These are phyloP conservation scores for Suillus brevipes DNA, from an alignment of 768 basidiomycete species.

Conservation along the genomic window DNA sequence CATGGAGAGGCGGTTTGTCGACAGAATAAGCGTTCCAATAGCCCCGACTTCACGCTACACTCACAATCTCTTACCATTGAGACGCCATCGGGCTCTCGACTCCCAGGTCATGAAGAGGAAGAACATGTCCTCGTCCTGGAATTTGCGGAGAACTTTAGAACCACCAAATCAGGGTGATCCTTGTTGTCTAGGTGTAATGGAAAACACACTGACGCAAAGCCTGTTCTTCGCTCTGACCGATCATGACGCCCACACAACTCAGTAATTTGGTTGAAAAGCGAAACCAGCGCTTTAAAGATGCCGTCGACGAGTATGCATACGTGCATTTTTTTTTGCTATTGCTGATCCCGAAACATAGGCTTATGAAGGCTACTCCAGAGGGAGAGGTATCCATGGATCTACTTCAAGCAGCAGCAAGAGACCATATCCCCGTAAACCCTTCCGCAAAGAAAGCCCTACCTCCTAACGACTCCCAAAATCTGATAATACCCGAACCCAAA, in stretches of 20 bases:
- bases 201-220: constrained; percentile 6
- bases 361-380: constrained; percentile 52
- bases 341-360: constrained; percentile 36
- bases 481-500: constrained; percentile 40
- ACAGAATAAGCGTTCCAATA: constrained; percentile 30
- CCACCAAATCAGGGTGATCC: constrained; percentile 28
- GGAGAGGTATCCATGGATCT: constrained; percentile 62
- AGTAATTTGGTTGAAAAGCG: constrained; percentile 73
- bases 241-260: constrained; percentile 55
- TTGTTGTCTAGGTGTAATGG: constrained; percentile 7
- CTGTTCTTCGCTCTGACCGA: constrained; percentile 23
- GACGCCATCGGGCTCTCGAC: constrained; percentile 24
- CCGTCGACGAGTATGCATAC: constrained; percentile 63
- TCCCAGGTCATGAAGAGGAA: constrained; percentile 30
- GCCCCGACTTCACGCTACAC: constrained; percentile 42
- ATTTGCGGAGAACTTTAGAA: constrained; percentile 49
- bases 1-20: constrained; percentile 39
- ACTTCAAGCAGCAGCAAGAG: constrained; percentile 64
- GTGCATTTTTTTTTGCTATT: not conserved
- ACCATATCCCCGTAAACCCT: constrained; percentile 72
- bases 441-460: constrained; percentile 11
- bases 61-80: constrained; percentile 10
- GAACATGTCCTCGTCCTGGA: constrained; percentile 54
- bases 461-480: not conserved
- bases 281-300: constrained; percentile 61